phyloP scores from a whole-genome alignment of 1,139 yeast species.

The Scheffersomyces segobiensis region DNA sequence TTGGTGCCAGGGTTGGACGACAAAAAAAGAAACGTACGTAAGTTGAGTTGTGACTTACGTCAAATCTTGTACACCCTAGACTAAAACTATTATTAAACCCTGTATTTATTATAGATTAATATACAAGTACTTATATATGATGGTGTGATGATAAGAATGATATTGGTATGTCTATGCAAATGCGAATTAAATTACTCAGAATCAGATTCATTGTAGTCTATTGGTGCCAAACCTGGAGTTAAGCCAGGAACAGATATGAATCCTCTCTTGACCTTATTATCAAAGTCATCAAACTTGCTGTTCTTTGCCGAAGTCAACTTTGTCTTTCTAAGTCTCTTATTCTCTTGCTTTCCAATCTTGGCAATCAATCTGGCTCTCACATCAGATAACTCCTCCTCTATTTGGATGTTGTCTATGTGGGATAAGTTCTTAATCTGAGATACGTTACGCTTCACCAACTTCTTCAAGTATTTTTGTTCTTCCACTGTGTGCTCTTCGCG shows the following conservation, averaged over 20 bases:
- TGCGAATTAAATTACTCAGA: slow-evolving; percentile 24
- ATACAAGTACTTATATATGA: neutral
- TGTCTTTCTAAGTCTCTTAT: slow-evolving; percentile 21
- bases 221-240: slow-evolving; percentile 93
- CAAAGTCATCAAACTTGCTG: slow-evolving; percentile 40
- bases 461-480: slow-evolving; percentile 50
- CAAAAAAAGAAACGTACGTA: slow-evolving; percentile 70
- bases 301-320: slow-evolving; percentile 14
- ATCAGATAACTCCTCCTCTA: slow-evolving; percentile 45
- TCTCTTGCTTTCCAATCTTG: slow-evolving; percentile 23
- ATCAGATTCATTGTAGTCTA: slow-evolving; percentile 57
- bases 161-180: neutral
- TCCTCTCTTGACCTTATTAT: slow-evolving; percentile 45
- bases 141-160: neutral
- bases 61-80: slow-evolving; percentile 67
- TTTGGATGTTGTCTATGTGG: slow-evolving; percentile 45
- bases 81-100: slow-evolving; percentile 8
- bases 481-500: slow-evolving; percentile 40
- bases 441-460: slow-evolving; percentile 51
- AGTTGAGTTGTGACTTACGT: slow-evolving; percentile 73
- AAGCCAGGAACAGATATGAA: slow-evolving; percentile 61
- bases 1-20: slow-evolving; percentile 67
- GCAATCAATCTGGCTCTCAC: slow-evolving; percentile 42
- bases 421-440: slow-evolving; percentile 43
- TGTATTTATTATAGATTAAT: neutral